These are phyloP conservation scores for Blastobotrys chiropterorum DNA, from an alignment of 805 yeast species.

Conservation along the genomic window DNA sequence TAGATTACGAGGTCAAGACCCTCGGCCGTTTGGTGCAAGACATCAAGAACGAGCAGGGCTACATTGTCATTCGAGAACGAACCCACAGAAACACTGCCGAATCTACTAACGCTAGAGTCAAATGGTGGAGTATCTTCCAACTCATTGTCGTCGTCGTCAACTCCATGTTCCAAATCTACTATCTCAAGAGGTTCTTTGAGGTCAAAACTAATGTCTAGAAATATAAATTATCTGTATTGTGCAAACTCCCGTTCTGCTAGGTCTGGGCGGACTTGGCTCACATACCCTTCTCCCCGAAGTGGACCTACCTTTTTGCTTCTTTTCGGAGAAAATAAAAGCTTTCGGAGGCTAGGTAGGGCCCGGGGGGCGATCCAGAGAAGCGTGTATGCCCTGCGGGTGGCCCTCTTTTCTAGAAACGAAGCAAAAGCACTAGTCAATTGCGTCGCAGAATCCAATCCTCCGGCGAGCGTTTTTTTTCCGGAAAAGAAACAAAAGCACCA, in stretches of 20 bases:
- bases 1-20: constrained; percentile 78
- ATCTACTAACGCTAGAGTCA: constrained; percentile 91
- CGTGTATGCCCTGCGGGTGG: too few species aligned
- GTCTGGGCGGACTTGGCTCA: too few species aligned
- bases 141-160: constrained; percentile 76
- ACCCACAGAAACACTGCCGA: constrained; percentile 98
- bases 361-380: too few species aligned
- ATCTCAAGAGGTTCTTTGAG: constrained; percentile 91
- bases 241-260: background rate
- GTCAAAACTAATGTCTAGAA: constrained; percentile 79
- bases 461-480: too few species aligned
- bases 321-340: too few species aligned
- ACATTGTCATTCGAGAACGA: constrained; percentile 92
- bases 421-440: too few species aligned
- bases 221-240: constrained; percentile 13
- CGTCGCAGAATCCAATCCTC: too few species aligned
- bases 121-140: constrained; percentile 97
- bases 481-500: too few species aligned
- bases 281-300: too few species aligned
- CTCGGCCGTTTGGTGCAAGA: constrained; percentile 72
- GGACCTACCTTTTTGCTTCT: too few species aligned
- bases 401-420: too few species aligned
- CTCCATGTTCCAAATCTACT: constrained; percentile 88
- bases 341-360: too few species aligned
- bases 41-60: constrained; percentile 83